A percentile compares a stretch with the other conserved stretches of the same genome.
These are phyloP conservation scores for Eucalyptus cloeziana DNA, from an alignment of 345 rosid species.

Conservation along the genomic window DNA sequence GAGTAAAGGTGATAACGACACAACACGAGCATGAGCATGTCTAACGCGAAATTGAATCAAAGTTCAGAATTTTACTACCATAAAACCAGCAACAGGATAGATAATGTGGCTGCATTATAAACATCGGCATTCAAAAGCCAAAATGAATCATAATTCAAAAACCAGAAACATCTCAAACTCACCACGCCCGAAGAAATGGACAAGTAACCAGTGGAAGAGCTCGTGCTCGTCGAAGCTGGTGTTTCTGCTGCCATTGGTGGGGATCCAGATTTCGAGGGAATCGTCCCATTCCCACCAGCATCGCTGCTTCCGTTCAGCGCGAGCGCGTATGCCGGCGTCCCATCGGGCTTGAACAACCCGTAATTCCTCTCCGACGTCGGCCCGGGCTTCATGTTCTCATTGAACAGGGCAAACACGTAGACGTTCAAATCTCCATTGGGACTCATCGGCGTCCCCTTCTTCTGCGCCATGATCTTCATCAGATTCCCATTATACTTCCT, in stretches of 20 bases:
- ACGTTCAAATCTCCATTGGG: slow-evolving; percentile 50
- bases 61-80: background rate
- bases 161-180: background rate
- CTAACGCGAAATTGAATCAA: background rate
- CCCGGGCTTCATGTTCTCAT: slow-evolving; percentile 94
- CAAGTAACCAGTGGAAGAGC: background rate
- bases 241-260: background rate
- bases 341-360: slow-evolving; percentile 87
- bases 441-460: slow-evolving; percentile 68
- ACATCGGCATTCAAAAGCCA: background rate
- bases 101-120: background rate
- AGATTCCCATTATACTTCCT: slow-evolving; percentile 79
- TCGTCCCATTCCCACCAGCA: background rate
- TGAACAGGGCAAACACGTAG: slow-evolving; percentile 78
- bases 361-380: slow-evolving; percentile 95
- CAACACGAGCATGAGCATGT: background rate
- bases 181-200: background rate
- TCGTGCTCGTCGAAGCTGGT: background rate
- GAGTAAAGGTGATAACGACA: background rate
- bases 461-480: slow-evolving; percentile 43
- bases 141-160: background rate
- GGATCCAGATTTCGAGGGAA: background rate
- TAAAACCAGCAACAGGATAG: background rate
- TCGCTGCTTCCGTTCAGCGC: slow-evolving; percentile 1
- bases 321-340: slow-evolving; percentile 57